Percentiles rank a stretch among this genome's conserved stretches.
Evolutionary conservation across 345 rosid species (phyloP).

Genomic region (Gynandropsis gynandra): DNA sequence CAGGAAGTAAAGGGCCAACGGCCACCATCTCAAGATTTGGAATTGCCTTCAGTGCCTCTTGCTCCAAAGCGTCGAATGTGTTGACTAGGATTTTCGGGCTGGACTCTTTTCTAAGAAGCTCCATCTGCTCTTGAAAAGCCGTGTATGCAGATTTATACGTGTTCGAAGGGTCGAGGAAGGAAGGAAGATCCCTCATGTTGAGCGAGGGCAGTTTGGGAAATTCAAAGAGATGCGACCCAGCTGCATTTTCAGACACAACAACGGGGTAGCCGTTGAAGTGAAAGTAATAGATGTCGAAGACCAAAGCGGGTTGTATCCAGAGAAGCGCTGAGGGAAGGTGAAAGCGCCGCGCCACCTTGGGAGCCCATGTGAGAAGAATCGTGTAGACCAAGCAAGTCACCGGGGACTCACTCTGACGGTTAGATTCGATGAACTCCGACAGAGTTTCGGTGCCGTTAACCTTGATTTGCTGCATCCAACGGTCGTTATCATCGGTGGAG

Average conservation of each 20-base stretch:
- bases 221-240: constrained; percentile 19
- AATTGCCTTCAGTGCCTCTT: constrained; percentile 26
- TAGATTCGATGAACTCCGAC: constrained; percentile 23
- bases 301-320: constrained; percentile 70
- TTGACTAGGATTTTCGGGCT: constrained; percentile 36
- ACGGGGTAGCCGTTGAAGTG: constrained; percentile 43
- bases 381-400: constrained; percentile 31
- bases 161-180: constrained; percentile 32
- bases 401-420: constrained; percentile 17
- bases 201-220: constrained; percentile 26
- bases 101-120: constrained; percentile 24
- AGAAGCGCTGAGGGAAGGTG: constrained; percentile 39
- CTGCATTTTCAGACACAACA: constrained; percentile 3
- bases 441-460: constrained; percentile 15
- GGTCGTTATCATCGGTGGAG: constrained; percentile 11
- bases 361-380: constrained; percentile 51
- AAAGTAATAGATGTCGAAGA: constrained; percentile 47
- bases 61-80: constrained; percentile 43
- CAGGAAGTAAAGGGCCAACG: constrained; percentile 33
- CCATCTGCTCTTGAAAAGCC: constrained; percentile 20
- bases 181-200: constrained; percentile 41
- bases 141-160: neutral
- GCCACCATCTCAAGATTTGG: constrained; percentile 17
- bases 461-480: constrained; percentile 20
- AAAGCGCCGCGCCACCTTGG: constrained; percentile 37